Evolutionary conservation across 2,329 filamentous ascomycete species (phyloP).

Genomic region (Alternaria metachromatica): DNA sequence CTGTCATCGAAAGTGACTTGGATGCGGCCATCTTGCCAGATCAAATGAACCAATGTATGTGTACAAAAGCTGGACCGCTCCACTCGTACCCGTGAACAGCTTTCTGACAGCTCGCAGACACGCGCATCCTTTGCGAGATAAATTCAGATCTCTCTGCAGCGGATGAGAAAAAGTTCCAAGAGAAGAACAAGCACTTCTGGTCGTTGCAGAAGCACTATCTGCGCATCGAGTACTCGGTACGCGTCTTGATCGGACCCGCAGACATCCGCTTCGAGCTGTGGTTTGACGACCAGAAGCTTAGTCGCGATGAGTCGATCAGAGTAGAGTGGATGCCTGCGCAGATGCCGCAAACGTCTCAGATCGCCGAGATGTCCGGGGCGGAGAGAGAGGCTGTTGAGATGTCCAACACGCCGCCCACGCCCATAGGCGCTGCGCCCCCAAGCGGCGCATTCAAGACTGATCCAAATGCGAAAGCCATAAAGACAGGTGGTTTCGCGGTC

Average conservation of each 20-base stretch:
- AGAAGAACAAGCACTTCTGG: slow-evolving; percentile 49
- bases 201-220: slow-evolving; percentile 41
- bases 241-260: slow-evolving; percentile 49
- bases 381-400: slow-evolving; percentile 26
- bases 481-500: background rate
- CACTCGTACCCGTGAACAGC: background rate
- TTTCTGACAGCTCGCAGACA: slow-evolving; percentile 22
- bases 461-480: slow-evolving; percentile 6
- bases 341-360: slow-evolving; percentile 13
- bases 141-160: slow-evolving; percentile 40
- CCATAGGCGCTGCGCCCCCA: slow-evolving; percentile 8
- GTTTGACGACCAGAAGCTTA: slow-evolving; percentile 46
- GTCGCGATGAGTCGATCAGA: slow-evolving; percentile 43
- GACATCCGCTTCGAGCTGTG: slow-evolving; percentile 50
- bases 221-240: slow-evolving; percentile 45
- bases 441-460: background rate
- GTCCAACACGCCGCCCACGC: slow-evolving; percentile 18
- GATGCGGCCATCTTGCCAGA: slow-evolving; percentile 33
- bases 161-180: slow-evolving; percentile 42
- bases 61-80: background rate
- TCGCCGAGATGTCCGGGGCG: slow-evolving; percentile 14
- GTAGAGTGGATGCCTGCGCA: slow-evolving; percentile 42
- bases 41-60: slow-evolving; percentile 37
- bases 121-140: slow-evolving; percentile 46
- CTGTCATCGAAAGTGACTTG: slow-evolving; percentile 36